Percentiles rank a stretch among this genome's conserved stretches.
Evolutionary conservation across 768 basidiomycete genomes (phyloP).

Genomic region (Lactarius tabidus): DNA sequence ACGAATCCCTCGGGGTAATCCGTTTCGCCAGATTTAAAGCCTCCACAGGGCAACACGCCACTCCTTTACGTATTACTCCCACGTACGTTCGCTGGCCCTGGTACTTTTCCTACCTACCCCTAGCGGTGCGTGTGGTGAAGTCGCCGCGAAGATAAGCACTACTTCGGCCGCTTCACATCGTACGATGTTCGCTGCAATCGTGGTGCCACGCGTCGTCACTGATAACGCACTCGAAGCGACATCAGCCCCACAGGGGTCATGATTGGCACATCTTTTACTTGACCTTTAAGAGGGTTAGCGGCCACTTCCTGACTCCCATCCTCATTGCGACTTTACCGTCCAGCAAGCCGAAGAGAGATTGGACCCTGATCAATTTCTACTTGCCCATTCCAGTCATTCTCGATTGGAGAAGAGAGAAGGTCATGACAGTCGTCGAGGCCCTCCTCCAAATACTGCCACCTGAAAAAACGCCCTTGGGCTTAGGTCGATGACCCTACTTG

Average conservation of each 20-base stretch:
- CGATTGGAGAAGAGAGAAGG: too few relatives aligned
- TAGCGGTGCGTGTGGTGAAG: too few relatives aligned
- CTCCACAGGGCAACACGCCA: neutral
- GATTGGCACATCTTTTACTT: neutral
- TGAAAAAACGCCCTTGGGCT: too few relatives aligned
- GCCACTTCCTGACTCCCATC: slow-evolving; percentile 14
- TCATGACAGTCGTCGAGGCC: too few relatives aligned
- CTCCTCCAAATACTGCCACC: too few relatives aligned
- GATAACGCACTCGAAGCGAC: neutral
- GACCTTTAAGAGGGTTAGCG: slow-evolving; percentile 12
- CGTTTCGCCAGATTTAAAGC: neutral
- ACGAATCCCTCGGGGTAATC: neutral
- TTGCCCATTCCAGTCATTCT: slow-evolving; percentile 8
- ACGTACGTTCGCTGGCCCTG: neutral
- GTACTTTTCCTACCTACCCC: neutral
- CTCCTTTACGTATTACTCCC: neutral
- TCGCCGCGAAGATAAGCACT: neutral
- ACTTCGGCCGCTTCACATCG: neutral
- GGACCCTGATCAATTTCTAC: slow-evolving; percentile 14
- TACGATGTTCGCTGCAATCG: neutral
- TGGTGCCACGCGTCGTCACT: neutral
- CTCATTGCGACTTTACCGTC: slow-evolving; percentile 16
- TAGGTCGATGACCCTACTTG: too few relatives aligned
- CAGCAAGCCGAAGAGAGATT: slow-evolving; percentile 16
- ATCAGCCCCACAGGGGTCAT: neutral